These are phyloP conservation scores for Catenaria anguillulae DNA, from an alignment of 371 early-diverging fungal genomes.

Conservation along the genomic window DNA sequence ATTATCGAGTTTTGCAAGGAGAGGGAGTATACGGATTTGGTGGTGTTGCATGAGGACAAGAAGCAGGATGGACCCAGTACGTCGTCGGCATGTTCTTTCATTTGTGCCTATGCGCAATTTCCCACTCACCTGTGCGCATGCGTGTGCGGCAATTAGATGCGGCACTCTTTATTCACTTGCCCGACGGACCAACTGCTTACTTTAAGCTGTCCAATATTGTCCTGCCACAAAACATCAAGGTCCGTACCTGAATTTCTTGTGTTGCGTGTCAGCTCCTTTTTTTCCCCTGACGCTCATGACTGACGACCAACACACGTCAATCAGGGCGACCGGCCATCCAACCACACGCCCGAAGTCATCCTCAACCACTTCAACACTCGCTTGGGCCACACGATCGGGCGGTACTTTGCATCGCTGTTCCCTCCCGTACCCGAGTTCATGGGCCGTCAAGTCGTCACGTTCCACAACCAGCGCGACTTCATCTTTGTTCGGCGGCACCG, in stretches of 20 bases:
- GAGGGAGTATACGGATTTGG: slow-evolving; percentile 78
- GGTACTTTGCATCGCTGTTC: slow-evolving; percentile 62
- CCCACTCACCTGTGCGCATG: neutral
- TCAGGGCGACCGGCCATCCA: slow-evolving; percentile 50
- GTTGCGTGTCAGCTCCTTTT: too few relatives aligned
- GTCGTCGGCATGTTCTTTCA: slow-evolving; percentile 9
- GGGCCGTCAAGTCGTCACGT: slow-evolving; percentile 77
- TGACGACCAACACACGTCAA: too few relatives aligned
- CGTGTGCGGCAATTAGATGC: slow-evolving; percentile 36
- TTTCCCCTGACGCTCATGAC: too few relatives aligned
- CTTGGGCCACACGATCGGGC: slow-evolving; percentile 89
- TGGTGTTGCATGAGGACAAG: slow-evolving; percentile 82
- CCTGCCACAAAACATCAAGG: slow-evolving; percentile 60
- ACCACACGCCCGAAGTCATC: slow-evolving; percentile 90
- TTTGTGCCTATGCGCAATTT: too few relatives aligned
- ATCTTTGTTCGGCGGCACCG: slow-evolving; percentile 96
- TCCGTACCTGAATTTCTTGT: neutral
- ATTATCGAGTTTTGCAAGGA: slow-evolving; percentile 78
- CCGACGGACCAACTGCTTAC: slow-evolving; percentile 92
- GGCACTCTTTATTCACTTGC: slow-evolving; percentile 84
- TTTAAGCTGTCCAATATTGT: slow-evolving; percentile 76
- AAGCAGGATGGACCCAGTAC: slow-evolving; percentile 57
- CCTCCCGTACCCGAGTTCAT: slow-evolving; percentile 1
- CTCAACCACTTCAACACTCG: slow-evolving; percentile 95
- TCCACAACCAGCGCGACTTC: slow-evolving; percentile 98